Percentiles rank a stretch among this genome's conserved stretches.
Conservation (phyloP, 2,329 filamentous ascomycete genomes). For the Sporothrix humicola region DNA sequence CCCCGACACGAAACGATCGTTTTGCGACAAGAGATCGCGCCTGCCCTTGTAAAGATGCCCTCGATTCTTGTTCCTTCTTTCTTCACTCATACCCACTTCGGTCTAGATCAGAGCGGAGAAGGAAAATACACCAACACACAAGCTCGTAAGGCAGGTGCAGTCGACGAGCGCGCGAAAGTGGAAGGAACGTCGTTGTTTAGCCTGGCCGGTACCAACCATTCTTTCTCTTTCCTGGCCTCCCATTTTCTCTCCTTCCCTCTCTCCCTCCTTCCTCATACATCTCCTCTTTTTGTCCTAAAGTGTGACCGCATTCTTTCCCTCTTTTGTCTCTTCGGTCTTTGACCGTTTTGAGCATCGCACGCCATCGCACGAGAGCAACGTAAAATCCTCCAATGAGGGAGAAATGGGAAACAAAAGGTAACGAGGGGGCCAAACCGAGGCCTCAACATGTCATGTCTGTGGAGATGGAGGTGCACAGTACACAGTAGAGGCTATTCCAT, state of each 20-base stretch:
- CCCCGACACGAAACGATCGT: background rate
- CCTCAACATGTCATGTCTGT: no score
- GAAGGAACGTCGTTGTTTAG: background rate
- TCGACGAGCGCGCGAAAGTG: background rate
- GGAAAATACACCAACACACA: background rate
- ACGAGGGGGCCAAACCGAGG: no score
- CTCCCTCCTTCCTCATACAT: background rate
- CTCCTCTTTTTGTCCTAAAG: conserved; percentile 6
- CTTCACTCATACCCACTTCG: background rate
- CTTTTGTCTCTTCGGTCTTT: no score
- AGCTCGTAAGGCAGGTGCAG: background rate
- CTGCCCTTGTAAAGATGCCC: background rate
- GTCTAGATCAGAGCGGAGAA: background rate
- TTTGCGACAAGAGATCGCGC: background rate
- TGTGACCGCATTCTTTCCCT: background rate
- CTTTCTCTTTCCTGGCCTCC: background rate
- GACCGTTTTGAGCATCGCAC: background rate
- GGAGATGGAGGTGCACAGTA: background rate
- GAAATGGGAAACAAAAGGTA: background rate
- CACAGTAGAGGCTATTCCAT: background rate
- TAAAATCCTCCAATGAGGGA: background rate
- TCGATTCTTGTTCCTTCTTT: background rate
- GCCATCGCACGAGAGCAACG: background rate
- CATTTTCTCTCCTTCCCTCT: background rate
- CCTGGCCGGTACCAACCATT: background rate